Conservation (phyloP, 768 basidiomycete genomes). For the Leccinum disarticulatum region DNA sequence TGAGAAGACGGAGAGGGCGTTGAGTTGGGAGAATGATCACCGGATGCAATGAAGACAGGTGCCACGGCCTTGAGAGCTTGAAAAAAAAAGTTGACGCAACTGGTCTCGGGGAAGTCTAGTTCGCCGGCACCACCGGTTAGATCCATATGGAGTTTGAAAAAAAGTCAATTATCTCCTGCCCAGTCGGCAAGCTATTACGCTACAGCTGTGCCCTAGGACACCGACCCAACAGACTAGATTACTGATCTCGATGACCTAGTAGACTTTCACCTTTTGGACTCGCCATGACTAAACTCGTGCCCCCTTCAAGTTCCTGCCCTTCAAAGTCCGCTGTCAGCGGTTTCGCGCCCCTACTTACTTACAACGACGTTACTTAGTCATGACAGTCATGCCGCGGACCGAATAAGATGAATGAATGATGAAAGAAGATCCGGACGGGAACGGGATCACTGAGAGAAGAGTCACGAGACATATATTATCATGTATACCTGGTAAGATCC, state of each 20-base stretch:
- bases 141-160: neutral
- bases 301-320: neutral
- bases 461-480: neutral
- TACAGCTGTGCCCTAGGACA: neutral
- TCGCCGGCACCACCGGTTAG: neutral
- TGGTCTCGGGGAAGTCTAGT: too few relatives aligned
- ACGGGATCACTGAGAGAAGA: neutral
- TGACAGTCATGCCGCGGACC: neutral
- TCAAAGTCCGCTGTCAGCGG: neutral
- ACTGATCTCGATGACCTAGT: neutral
- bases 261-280: neutral
- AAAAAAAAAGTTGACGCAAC: neutral
- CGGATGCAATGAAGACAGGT: neutral
- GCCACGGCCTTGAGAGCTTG: neutral
- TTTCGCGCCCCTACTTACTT: neutral
- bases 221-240: neutral
- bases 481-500: neutral
- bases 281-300: too few relatives aligned
- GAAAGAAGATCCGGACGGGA: neutral
- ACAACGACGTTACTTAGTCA: neutral
- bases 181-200: neutral
- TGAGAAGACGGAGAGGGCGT: slow-evolving; percentile 21
- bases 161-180: neutral
- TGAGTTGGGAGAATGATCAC: neutral
- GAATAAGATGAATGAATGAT: neutral